Percentiles rank a stretch among this genome's conserved stretches.
phyloP scores from a whole-genome alignment of 495 filamentous ascomycete genomes.

The Talaromyces ruber region DNA sequence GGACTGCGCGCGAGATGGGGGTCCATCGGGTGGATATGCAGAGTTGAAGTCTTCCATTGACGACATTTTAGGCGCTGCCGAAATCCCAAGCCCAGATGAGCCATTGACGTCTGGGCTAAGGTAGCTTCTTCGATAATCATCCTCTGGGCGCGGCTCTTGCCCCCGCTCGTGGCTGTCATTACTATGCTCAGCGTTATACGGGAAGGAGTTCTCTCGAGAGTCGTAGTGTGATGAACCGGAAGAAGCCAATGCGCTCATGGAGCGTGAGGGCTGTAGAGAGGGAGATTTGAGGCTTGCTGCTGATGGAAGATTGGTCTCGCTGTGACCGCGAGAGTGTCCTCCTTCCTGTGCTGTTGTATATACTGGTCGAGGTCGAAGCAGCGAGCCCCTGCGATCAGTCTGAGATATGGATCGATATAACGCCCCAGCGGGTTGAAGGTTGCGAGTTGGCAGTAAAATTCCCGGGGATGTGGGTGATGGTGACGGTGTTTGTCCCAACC shows the following conservation, averaged over 20 bases:
- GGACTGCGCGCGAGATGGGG: constrained; percentile 35
- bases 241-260: constrained; percentile 35
- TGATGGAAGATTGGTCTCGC: constrained; percentile 47
- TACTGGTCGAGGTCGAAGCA: constrained; percentile 29
- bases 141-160: constrained; percentile 1
- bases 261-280: constrained; percentile 24
- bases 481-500: constrained; percentile 50
- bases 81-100: constrained; percentile 23
- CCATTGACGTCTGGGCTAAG: constrained; percentile 10
- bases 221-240: constrained; percentile 24
- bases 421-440: constrained; percentile 27
- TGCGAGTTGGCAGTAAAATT: constrained; percentile 15
- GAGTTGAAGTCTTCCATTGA: constrained; percentile 27
- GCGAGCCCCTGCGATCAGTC: constrained; percentile 27
- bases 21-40: constrained; percentile 25
- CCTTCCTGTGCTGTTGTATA: constrained; percentile 26
- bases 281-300: constrained; percentile 19
- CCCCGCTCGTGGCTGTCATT: constrained; percentile 23
- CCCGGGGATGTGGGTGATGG: constrained; percentile 33
- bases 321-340: constrained; percentile 44
- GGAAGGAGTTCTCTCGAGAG: constrained; percentile 33
- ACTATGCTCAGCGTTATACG: constrained; percentile 26
- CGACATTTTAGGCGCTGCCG: constrained; percentile 13
- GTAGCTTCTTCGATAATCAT: constrained; percentile 9
- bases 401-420: constrained; percentile 36